Percentiles rank a stretch among this genome's conserved stretches.
phyloP scores from a whole-genome alignment of 148 eudicot species.

The Rhododendron williamsianum region DNA sequence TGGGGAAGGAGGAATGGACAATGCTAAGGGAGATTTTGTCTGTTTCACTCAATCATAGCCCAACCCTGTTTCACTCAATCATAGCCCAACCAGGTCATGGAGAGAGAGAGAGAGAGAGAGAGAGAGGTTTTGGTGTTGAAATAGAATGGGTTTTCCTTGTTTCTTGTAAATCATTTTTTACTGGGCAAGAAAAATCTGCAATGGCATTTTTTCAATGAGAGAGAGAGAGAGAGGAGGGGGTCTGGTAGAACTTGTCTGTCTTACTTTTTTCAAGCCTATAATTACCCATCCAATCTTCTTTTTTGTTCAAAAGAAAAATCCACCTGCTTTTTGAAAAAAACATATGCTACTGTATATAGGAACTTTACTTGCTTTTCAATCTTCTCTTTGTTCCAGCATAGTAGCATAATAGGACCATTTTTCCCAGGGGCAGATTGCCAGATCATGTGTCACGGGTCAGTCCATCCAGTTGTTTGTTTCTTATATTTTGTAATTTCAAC shows the following conservation, averaged over 20 bases:
- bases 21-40: conserved; percentile 8
- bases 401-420: neutral
- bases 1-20: conserved; percentile 5
- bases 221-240: neutral
- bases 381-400: neutral
- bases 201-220: neutral
- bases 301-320: neutral
- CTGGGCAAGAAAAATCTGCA: neutral
- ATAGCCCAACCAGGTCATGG: conserved; percentile 19
- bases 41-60: conserved; percentile 30
- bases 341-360: too few relatives aligned
- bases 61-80: conserved; percentile 30
- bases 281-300: neutral
- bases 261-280: neutral
- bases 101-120: neutral
- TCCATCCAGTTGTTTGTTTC: conserved; percentile 9
- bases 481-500: conserved; percentile 1
- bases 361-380: neutral
- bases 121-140: neutral
- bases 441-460: neutral
- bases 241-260: neutral
- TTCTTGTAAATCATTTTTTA: neutral
- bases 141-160: neutral
- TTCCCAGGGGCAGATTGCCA: neutral
- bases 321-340: neutral